These are phyloP conservation scores for Rhamnella rubrinervis DNA, from an alignment of 331 rosid genomes.

Conservation along the genomic window DNA sequence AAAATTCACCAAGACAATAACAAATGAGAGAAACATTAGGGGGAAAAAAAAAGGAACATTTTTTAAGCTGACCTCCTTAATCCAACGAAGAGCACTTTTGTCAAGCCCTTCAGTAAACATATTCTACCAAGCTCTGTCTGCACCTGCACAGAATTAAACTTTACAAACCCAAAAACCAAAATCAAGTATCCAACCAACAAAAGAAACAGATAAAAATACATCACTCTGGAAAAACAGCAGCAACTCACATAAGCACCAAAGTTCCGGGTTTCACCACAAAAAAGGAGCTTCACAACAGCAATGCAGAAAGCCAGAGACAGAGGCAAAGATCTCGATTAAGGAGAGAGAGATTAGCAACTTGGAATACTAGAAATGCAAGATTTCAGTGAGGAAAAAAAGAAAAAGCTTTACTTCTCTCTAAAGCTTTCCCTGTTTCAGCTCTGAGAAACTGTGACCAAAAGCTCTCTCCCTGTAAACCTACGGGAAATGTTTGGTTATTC, in stretches of 20 bases:
- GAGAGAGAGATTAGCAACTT: not conserved
- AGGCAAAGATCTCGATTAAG: not conserved
- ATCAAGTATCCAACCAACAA: conserved; percentile 7
- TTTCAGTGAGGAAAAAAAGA: conserved; percentile 18
- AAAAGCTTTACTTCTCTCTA: conserved; percentile 36
- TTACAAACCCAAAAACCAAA: conserved; percentile 17
- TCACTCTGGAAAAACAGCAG: not conserved
- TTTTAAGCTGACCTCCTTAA: conserved; percentile 58
- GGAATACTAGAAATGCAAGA: conserved; percentile 23
- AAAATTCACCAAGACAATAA: conserved; percentile 11
- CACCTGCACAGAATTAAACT: conserved; percentile 32
- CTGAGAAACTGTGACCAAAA: conserved; percentile 21
- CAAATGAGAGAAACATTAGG: not conserved
- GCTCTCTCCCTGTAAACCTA: conserved; percentile 6
- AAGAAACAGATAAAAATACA: not conserved
- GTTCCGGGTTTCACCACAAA: conserved; percentile 10
- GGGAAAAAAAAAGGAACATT: not conserved
- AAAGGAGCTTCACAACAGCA: conserved; percentile 17
- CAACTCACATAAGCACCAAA: conserved; percentile 18
- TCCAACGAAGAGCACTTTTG: conserved; percentile 83
- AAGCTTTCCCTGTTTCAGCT: conserved; percentile 38
- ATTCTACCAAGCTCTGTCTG: conserved; percentile 11
- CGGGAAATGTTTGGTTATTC: not conserved
- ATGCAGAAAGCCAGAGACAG: conserved; percentile 13
- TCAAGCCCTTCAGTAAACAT: conserved; percentile 96